phyloP scores from a whole-genome alignment of 306 rosid genomes.

The Rubus parviflorus region DNA sequence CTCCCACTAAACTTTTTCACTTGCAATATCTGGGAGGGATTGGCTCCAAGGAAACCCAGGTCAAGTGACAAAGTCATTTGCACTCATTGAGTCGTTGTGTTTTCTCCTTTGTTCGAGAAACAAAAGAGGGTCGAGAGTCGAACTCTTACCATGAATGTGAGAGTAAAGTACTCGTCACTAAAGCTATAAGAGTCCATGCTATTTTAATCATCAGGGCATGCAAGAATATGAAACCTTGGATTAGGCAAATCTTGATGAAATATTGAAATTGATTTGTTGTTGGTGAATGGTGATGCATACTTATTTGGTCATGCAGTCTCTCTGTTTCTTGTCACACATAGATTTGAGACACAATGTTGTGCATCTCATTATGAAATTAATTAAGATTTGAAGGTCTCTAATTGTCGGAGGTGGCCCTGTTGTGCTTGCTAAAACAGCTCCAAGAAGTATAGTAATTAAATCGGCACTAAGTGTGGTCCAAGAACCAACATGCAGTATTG shows the following conservation, averaged over 20 bases:
- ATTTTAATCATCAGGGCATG: background rate
- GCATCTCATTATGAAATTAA: background rate
- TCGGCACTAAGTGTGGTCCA: background rate
- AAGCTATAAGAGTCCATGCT: background rate
- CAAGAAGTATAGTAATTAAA: background rate
- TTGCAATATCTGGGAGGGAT: background rate
- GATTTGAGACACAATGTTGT: background rate
- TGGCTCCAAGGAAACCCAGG: background rate
- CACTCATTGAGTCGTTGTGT: background rate
- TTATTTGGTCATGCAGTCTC: conserved; percentile 13
- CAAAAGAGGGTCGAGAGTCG: background rate
- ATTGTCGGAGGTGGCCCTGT: background rate
- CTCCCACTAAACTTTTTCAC: background rate
- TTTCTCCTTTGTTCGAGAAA: background rate
- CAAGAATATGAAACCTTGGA: background rate
- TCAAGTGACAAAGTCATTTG: background rate
- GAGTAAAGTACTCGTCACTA: background rate
- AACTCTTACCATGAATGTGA: background rate
- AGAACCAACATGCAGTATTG: background rate
- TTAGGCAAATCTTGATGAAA: background rate
- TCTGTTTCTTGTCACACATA: background rate
- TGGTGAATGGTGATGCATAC: conserved; percentile 7
- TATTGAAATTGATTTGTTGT: background rate
- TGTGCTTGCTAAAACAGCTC: background rate
- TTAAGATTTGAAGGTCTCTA: background rate